Evolutionary conservation across 305 asterid genomes (phyloP).

Genomic region (Fraxinus ornus): DNA sequence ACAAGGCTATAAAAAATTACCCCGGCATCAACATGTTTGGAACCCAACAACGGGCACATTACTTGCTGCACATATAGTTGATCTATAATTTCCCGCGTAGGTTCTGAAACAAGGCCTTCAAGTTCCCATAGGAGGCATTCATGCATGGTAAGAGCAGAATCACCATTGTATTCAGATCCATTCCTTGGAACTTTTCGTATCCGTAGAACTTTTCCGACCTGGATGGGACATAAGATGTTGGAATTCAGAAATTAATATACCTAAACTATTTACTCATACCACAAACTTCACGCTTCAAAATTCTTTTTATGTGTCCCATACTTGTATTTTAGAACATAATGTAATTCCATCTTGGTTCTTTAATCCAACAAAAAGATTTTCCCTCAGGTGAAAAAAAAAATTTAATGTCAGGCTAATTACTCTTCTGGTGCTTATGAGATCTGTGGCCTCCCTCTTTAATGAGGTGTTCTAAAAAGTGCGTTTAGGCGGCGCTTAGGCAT

Average conservation of each 20-base stretch:
- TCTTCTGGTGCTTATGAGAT: constrained; percentile 11
- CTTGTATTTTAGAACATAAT: not conserved
- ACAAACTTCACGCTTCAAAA: constrained; percentile 9
- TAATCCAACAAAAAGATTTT: not conserved
- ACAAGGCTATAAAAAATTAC: constrained; percentile 36
- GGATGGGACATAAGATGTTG: constrained; percentile 24
- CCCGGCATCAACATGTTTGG: constrained; percentile 90
- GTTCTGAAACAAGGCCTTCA: constrained; percentile 63
- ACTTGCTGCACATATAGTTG: constrained; percentile 69
- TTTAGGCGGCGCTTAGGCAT: too few relatives aligned
- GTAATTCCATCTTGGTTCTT: constrained; percentile 8
- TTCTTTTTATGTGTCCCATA: constrained; percentile 8
- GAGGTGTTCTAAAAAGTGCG: too few relatives aligned
- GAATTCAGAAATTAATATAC: constrained; percentile 2
- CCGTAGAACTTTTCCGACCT: constrained; percentile 86
- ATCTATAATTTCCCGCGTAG: constrained; percentile 68
- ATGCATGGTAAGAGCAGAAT: constrained; percentile 47
- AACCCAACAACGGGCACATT: constrained; percentile 73
- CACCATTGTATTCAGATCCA: constrained; percentile 47
- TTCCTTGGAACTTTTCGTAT: constrained; percentile 61
- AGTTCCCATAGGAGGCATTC: constrained; percentile 67
- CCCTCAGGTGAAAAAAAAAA: constrained; percentile 1
- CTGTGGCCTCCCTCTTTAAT: not conserved
- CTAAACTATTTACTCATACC: constrained; percentile 11
- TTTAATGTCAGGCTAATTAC: not conserved